Base-by-base conservation (phyloP, 1,284 basidiomycete genomes). In the Amylostereum areolatum region DNA sequence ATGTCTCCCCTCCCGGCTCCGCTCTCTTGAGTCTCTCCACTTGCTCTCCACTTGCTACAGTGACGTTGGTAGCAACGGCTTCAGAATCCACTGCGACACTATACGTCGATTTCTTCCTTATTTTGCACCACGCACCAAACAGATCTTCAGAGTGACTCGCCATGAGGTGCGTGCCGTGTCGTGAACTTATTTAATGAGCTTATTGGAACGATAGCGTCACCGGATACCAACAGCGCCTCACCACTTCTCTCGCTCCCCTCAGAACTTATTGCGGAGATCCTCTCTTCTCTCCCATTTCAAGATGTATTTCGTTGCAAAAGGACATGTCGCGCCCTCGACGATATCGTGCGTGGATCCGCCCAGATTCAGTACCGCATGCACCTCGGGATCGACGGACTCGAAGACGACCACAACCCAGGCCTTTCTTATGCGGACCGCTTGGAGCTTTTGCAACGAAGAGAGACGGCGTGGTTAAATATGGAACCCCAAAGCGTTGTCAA, bases 241-340 rank as follows among this genome's bases (percentile, higher is more conserved):
- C 18, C 18, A 18, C 18, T 18, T 18, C 18, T 18, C 18, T 18
- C 18, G 18, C 18, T 52, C 11, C 51, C 51, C 3, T 32, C 50
- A 25, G 54, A 55, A 40, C 36, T 55, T 18, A 47, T 55, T 28
- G 10, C 45, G 40, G 33, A 36, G n/a, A 44, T 52, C 37, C 36
- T 55, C 10, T 33, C 29, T 24, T 47, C 37, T 32, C 54, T 55
- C n/a, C 34, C 31, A 4, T 30, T 48, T 0, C 48, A 28, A 28
- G 54, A 55, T 31, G 35, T 55, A 11, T 5, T 51, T 30, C 40
- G 43, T 2, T 55, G 47, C 43, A 36, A 40, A 35, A 8, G 35
- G n/a, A 50, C 50, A 5, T 55, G 54, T 44, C 47, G 39, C 34
- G 28, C 24, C 4, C 30, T 55, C 6, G 46, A 45, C 35, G 5